phyloP scores from a whole-genome alignment of 2,329 filamentous ascomycete genomes.

The Mollisia scopiformis region DNA sequence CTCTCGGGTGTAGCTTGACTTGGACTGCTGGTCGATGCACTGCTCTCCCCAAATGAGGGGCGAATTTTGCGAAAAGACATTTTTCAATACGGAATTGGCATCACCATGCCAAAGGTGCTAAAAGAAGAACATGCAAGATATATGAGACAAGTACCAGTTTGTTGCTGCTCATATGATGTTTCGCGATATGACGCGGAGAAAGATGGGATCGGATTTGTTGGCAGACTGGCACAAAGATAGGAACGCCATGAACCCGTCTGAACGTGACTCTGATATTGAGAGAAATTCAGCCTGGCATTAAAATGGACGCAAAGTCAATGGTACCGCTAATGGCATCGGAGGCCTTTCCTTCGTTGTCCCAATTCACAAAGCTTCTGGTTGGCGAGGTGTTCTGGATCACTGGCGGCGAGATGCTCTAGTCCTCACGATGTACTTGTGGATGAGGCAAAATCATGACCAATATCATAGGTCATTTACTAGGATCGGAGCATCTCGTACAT shows the following conservation, averaged over 20 bases:
- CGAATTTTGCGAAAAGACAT: conserved; percentile 35
- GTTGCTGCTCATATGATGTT: conserved; percentile 9
- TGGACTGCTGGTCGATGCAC: conserved; percentile 29
- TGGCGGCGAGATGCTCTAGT: background rate
- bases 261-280: conserved; percentile 11
- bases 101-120: background rate
- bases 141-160: background rate
- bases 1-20: conserved; percentile 31
- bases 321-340: conserved; percentile 16
- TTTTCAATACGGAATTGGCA: background rate
- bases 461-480: conserved; percentile 4
- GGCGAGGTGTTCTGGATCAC: background rate
- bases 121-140: conserved; percentile 4
- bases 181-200: conserved; percentile 11
- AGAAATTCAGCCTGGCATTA: background rate
- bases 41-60: conserved; percentile 32
- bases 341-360: conserved; percentile 16
- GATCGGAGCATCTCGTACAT: background rate
- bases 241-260: conserved; percentile 18
- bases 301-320: background rate
- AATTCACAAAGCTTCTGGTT: background rate
- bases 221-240: conserved; percentile 9
- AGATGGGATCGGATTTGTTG: conserved; percentile 12
- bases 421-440: background rate
- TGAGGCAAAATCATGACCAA: background rate